Conservation (phyloP, 768 basidiomycete species). For the Gymnopilus dilepis region DNA sequence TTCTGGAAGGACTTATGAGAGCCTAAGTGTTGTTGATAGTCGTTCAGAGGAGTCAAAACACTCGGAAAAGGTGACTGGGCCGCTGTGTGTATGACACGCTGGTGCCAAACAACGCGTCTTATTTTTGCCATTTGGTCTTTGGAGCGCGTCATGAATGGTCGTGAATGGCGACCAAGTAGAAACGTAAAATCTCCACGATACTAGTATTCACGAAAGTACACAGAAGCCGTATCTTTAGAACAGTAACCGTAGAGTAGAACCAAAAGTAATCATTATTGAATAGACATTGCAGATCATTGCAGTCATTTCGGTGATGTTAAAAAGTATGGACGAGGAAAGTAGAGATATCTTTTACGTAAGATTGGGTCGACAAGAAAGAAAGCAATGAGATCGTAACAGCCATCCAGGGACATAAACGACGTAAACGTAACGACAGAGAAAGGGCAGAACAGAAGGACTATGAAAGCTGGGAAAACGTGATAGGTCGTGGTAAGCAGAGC, state of each 20-base stretch:
- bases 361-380: neutral
- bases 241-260: too few species aligned
- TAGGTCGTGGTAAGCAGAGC: slow-evolving; percentile 7
- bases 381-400: slow-evolving; percentile 9
- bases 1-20: too few species aligned
- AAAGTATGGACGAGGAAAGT: too few species aligned
- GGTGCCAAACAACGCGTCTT: slow-evolving; percentile 4
- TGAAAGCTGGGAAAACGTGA: slow-evolving; percentile 7
- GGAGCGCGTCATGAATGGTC: neutral
- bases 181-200: too few species aligned
- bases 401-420: slow-evolving; percentile 14
- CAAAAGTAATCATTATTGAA: neutral
- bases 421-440: slow-evolving; percentile 11
- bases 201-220: neutral
- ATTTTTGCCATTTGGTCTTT: neutral
- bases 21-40: neutral
- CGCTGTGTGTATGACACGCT: neutral
- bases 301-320: too few species aligned
- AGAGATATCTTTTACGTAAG: neutral
- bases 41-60: neutral
- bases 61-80: slow-evolving; percentile 8
- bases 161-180: too few species aligned
- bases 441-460: slow-evolving; percentile 1
- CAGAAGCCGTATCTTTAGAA: neutral
- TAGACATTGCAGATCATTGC: neutral